A percentile compares a stretch with the other conserved stretches of the same genome.
These are phyloP conservation scores for Straminergon stramineum DNA, from an alignment of 225 moss, liverwort and hornwort genomes.

Conservation along the genomic window DNA sequence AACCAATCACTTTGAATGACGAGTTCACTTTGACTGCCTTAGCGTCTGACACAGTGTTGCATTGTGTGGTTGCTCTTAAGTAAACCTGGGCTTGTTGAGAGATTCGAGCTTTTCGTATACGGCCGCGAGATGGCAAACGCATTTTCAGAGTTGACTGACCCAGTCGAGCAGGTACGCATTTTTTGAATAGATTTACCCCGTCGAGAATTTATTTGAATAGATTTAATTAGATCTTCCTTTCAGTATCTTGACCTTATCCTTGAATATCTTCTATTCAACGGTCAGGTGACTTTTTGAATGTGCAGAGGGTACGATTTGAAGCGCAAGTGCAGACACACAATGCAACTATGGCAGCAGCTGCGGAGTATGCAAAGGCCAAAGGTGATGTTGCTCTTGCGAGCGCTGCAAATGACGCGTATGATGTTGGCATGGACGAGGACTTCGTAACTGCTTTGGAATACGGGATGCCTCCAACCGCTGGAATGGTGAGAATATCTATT, in stretches of 20 bases:
- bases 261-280: not conserved
- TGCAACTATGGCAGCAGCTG: slow-evolving; percentile 69
- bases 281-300: not conserved
- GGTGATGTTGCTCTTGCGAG: slow-evolving; percentile 62
- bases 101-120: slow-evolving; percentile 92
- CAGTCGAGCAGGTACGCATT: slow-evolving; percentile 69
- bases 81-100: slow-evolving; percentile 76
- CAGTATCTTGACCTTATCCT: not conserved
- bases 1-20: not conserved
- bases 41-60: not conserved
- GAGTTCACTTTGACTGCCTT: not conserved
- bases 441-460: slow-evolving; percentile 92
- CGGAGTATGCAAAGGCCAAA: slow-evolving; percentile 49
- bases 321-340: slow-evolving; percentile 65
- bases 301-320: slow-evolving; percentile 82
- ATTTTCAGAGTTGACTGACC: slow-evolving; percentile 96
- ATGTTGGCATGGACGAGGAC: slow-evolving; percentile 86
- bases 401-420: slow-evolving; percentile 68
- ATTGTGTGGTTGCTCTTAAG: slow-evolving; percentile 27
- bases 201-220: not conserved
- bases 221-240: not conserved
- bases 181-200: not conserved
- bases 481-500: slow-evolving; percentile 57
- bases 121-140: slow-evolving; percentile 99
- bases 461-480: slow-evolving; percentile 95